Conservation (phyloP, 163 green algal genomes). For the Prototheca wickerhamii region DNA sequence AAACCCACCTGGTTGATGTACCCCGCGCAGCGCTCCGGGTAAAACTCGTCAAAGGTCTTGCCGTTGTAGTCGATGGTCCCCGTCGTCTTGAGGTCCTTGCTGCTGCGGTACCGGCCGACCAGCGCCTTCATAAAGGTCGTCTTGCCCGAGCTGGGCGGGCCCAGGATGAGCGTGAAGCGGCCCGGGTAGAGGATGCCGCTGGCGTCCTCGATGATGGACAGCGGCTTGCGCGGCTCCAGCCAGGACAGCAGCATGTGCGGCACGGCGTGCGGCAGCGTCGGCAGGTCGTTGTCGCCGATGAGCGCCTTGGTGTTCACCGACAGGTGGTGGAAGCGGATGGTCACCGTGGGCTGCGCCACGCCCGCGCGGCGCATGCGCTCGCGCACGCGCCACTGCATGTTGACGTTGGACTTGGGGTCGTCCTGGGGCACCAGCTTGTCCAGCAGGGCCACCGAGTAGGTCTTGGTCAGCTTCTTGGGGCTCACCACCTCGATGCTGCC, state of each 20-base stretch:
- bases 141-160: constrained; percentile 52
- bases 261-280: constrained; percentile 14
- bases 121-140: constrained; percentile 51
- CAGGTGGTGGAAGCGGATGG: constrained; percentile 18
- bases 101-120: constrained; percentile 26
- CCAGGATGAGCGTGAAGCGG: constrained; percentile 62
- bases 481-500: not conserved
- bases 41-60: constrained; percentile 8
- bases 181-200: constrained; percentile 35
- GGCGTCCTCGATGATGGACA: constrained; percentile 10
- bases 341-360: constrained; percentile 11
- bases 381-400: not conserved
- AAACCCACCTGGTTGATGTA: constrained; percentile 41
- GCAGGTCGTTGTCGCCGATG: constrained; percentile 14
- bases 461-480: not conserved
- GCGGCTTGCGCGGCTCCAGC: not conserved
- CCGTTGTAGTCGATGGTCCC: constrained; percentile 21
- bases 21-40: constrained; percentile 4
- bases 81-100: constrained; percentile 5
- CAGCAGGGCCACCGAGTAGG: not conserved
- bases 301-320: constrained; percentile 6
- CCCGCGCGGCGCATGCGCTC: constrained; percentile 6
- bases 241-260: not conserved
- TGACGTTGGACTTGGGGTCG: not conserved
- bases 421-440: not conserved